Evolutionary conservation across 345 rosid species (phyloP).

Genomic region (Carallia pectinifolia): DNA sequence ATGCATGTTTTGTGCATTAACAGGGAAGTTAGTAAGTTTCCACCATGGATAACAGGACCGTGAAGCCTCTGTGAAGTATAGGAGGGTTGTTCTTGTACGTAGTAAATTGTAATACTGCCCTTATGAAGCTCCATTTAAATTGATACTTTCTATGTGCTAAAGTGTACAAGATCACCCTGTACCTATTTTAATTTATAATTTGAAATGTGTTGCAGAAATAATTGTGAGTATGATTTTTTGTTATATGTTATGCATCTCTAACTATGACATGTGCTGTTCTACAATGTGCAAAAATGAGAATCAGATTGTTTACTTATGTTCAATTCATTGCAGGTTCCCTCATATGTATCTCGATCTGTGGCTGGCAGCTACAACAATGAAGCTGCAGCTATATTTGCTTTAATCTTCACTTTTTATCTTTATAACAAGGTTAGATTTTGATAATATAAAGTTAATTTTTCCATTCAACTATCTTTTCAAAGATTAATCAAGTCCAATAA

Average conservation of each 20-base stretch:
- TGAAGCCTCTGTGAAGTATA: not conserved
- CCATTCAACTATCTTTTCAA: not conserved
- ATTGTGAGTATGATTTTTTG: not conserved
- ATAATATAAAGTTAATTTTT: slow-evolving; percentile 9
- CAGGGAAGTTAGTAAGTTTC: not conserved
- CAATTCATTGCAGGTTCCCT: slow-evolving; percentile 70
- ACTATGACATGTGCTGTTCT: not conserved
- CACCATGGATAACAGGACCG: not conserved
- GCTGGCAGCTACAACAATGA: slow-evolving; percentile 99
- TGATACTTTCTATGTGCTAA: not conserved
- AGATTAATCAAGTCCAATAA: not conserved
- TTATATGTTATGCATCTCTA: not conserved
- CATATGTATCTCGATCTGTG: slow-evolving; percentile 92
- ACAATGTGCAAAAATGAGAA: not conserved
- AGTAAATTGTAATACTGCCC: not conserved
- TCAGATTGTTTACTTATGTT: slow-evolving; percentile 14
- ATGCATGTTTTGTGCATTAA: not conserved
- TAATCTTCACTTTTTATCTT: slow-evolving; percentile 89
- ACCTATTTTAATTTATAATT: too few relatives aligned
- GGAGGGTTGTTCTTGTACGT: not conserved
- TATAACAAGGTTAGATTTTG: slow-evolving; percentile 74
- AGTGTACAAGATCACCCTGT: too few relatives aligned
- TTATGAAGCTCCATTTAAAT: not conserved
- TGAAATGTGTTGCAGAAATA: not conserved
- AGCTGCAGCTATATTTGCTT: slow-evolving; percentile 99